Conservation (phyloP, 176 grass and related monocot species). For the Carex littledalei region DNA sequence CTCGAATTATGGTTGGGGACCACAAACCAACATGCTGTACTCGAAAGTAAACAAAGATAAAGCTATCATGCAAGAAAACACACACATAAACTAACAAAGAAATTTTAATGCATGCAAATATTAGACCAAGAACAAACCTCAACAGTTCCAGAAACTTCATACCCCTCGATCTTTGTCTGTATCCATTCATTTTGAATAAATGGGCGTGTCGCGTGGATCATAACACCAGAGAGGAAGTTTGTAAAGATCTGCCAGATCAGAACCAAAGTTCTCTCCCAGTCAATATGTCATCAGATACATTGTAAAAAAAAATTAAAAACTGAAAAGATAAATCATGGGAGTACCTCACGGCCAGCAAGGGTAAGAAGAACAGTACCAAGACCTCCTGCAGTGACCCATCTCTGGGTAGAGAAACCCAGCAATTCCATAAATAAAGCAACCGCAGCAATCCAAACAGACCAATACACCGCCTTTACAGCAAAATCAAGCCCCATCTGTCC, state of each 20-base stretch:
- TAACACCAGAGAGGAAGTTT: constrained; percentile 95
- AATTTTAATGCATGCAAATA: constrained; percentile 4
- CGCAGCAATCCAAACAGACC: constrained; percentile 86
- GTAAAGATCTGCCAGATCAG: constrained; percentile 69
- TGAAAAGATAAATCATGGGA: constrained; percentile 13
- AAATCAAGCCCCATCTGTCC: constrained; percentile 94
- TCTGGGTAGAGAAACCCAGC: constrained; percentile 95
- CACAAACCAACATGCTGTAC: constrained; percentile 97
- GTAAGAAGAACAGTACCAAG: constrained; percentile 95
- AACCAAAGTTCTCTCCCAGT: too few relatives aligned
- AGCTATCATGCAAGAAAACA: background rate
- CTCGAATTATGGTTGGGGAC: constrained; percentile 93
- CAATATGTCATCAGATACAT: background rate
- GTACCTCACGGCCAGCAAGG: constrained; percentile 97
- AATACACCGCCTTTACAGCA: constrained; percentile 76
- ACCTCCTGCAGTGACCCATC: constrained; percentile 93
- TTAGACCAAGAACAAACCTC: constrained; percentile 61
- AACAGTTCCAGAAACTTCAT: constrained; percentile 89
- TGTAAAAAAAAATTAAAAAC: background rate
- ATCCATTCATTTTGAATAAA: constrained; percentile 97
- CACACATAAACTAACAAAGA: constrained; percentile 1
- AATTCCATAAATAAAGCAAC: constrained; percentile 93
- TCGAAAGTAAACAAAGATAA: constrained; percentile 23
- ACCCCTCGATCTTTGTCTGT: constrained; percentile 82
- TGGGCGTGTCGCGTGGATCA: constrained; percentile 94